Conservation (phyloP, 164 flowering plant genomes). For the Nymphaea colorata region DNA sequence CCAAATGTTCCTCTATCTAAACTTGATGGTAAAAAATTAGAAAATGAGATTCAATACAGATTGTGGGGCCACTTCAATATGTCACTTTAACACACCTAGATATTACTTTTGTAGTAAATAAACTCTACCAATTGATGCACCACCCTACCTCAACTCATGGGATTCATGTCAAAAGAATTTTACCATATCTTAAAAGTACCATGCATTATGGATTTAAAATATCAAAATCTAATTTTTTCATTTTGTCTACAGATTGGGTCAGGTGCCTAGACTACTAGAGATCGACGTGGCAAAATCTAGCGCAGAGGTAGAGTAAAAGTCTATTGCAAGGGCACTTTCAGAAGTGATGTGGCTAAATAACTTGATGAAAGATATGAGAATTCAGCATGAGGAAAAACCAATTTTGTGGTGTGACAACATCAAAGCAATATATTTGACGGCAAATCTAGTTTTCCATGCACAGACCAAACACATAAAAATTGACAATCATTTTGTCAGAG, state of each 20-base stretch:
- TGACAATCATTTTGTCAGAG: too few relatives aligned
- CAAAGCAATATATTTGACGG: background rate
- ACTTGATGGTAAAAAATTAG: background rate
- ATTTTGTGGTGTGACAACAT: background rate
- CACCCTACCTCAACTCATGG: background rate
- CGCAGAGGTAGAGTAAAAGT: background rate
- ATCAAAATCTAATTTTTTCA: background rate
- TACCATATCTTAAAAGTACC: background rate
- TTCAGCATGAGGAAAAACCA: background rate
- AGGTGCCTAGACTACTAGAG: background rate
- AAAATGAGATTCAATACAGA: background rate
- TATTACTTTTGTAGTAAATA: background rate
- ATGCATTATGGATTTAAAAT: background rate
- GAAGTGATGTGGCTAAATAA: background rate
- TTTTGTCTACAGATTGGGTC: background rate
- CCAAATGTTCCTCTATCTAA: background rate
- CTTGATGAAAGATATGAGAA: background rate
- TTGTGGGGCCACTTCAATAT: conserved; percentile 3
- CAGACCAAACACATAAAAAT: too few relatives aligned
- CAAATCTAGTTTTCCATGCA: too few relatives aligned
- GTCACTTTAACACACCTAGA: background rate
- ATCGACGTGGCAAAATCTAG: background rate
- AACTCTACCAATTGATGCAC: background rate
- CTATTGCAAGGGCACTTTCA: background rate
- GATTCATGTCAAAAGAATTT: background rate